Conservation (phyloP, 2,329 filamentous ascomycete genomes). For the Talaromyces sp. region DNA sequence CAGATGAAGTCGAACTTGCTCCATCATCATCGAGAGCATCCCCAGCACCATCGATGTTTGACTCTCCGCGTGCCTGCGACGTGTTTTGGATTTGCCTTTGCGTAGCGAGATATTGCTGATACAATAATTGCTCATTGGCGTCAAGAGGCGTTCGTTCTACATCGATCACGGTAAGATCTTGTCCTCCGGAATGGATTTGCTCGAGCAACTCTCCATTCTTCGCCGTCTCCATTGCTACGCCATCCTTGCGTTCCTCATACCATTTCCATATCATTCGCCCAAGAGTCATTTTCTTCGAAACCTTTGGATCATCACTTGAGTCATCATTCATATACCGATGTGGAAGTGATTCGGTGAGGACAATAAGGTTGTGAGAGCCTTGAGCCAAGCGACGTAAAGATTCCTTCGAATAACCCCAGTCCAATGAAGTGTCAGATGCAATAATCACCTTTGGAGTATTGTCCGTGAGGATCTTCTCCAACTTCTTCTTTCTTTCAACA, state of each 20-base stretch:
- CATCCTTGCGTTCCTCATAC: slow-evolving; percentile 65
- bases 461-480: slow-evolving; percentile 61
- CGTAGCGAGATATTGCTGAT: slow-evolving; percentile 88
- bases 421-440: slow-evolving; percentile 80
- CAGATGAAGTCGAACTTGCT: slow-evolving; percentile 79
- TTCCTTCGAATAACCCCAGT: slow-evolving; percentile 92
- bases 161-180: slow-evolving; percentile 56
- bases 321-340: slow-evolving; percentile 17
- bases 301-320: slow-evolving; percentile 14
- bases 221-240: slow-evolving; percentile 53
- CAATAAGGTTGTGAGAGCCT: slow-evolving; percentile 74
- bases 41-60: slow-evolving; percentile 66
- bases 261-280: slow-evolving; percentile 73
- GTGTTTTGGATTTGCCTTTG: slow-evolving; percentile 82
- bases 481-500: slow-evolving; percentile 73
- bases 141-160: slow-evolving; percentile 61
- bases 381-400: slow-evolving; percentile 67
- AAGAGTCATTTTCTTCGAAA: slow-evolving; percentile 49
- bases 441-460: slow-evolving; percentile 66
- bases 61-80: slow-evolving; percentile 62
- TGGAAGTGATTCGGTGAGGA: slow-evolving; percentile 68
- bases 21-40: slow-evolving; percentile 68
- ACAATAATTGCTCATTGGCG: slow-evolving; percentile 69
- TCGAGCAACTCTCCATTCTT: slow-evolving; percentile 55
- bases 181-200: slow-evolving; percentile 60